These are phyloP conservation scores for Turritis glabra DNA, from an alignment of 345 rosid species.

Conservation along the genomic window DNA sequence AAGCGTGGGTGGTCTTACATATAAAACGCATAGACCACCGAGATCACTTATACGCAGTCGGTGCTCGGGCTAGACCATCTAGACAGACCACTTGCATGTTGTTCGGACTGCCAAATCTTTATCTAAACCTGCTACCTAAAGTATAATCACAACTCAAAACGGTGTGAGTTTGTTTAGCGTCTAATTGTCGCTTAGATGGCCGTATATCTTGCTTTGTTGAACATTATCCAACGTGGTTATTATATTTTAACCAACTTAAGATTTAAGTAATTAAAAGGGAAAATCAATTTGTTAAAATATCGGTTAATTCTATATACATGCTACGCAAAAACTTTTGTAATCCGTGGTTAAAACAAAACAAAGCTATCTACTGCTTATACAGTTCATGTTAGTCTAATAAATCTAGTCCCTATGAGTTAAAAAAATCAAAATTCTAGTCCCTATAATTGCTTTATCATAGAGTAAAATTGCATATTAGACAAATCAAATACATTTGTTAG, in stretches of 20 bases:
- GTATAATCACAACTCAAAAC: background rate
- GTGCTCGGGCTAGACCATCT: too few species aligned
- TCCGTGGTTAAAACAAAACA: background rate
- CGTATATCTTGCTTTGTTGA: background rate
- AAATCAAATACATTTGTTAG: background rate
- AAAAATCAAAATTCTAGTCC: too few species aligned
- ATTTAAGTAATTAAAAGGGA: too few species aligned
- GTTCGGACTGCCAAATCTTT: background rate
- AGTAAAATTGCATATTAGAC: background rate
- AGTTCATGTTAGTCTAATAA: background rate
- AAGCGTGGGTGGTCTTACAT: too few species aligned
- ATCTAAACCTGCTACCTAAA: background rate
- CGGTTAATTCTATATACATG: too few species aligned
- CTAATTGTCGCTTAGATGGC: background rate
- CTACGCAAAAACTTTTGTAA: background rate
- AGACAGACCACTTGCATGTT: background rate
- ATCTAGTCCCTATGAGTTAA: background rate
- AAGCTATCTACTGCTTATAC: background rate
- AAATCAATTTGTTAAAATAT: too few species aligned
- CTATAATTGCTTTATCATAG: background rate
- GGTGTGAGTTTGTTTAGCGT: background rate
- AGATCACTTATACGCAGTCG: background rate
- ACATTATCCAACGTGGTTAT: background rate
- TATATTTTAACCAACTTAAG: too few species aligned
- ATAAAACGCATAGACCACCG: background rate